Percentiles rank a stretch among this genome's conserved stretches.
phyloP scores from a whole-genome alignment of 768 basidiomycete genomes.

The Amanita thiersii region DNA sequence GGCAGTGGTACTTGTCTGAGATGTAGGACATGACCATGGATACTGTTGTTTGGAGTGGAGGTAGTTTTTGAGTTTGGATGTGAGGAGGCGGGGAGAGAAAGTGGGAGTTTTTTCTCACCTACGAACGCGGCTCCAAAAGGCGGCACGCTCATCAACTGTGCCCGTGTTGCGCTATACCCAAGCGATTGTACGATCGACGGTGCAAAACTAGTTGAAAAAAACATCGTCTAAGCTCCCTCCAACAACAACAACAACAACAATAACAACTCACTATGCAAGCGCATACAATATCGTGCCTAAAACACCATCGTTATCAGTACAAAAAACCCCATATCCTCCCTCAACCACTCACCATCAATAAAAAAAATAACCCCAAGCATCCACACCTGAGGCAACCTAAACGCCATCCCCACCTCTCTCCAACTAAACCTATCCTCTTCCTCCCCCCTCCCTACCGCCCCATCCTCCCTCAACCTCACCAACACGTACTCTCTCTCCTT shows the following conservation, averaged over 20 bases:
- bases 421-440: slow-evolving; percentile 42
- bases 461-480: slow-evolving; percentile 31
- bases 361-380: slow-evolving; percentile 44
- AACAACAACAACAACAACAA: slow-evolving; percentile 3
- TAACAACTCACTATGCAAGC: slow-evolving; percentile 36
- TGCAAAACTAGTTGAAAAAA: slow-evolving; percentile 39
- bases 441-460: slow-evolving; percentile 26
- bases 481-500: slow-evolving; percentile 42
- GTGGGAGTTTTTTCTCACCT: slow-evolving; percentile 21
- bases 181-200: slow-evolving; percentile 64
- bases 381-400: slow-evolving; percentile 46
- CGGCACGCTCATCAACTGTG: slow-evolving; percentile 58
- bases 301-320: background rate
- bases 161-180: slow-evolving; percentile 43
- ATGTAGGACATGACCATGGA: slow-evolving; percentile 31
- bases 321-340: background rate
- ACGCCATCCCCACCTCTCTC: slow-evolving; percentile 42
- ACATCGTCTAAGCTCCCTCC: background rate
- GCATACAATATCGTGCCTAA: slow-evolving; percentile 37
- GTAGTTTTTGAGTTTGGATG: background rate
- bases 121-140: slow-evolving; percentile 45
- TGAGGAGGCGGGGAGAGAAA: background rate
- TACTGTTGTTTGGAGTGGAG: slow-evolving; percentile 15
- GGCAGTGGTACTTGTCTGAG: slow-evolving; percentile 45
- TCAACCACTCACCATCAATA: slow-evolving; percentile 32